A percentile compares a stretch with the other conserved stretches of the same genome.
phyloP scores from a whole-genome alignment of 768 basidiomycete species.

The Pisolithus orientalis region DNA sequence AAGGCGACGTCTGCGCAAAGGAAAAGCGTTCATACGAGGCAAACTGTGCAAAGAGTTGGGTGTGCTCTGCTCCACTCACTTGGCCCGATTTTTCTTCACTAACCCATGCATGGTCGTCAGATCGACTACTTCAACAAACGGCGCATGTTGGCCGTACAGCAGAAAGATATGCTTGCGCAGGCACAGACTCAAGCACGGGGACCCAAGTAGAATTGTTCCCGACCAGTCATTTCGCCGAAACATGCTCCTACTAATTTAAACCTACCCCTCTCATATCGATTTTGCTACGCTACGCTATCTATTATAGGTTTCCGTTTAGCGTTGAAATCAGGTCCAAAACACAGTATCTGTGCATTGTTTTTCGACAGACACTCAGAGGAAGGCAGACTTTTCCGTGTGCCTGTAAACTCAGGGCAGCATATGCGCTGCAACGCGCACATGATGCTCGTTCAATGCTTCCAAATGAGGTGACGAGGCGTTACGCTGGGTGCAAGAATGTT shows the following conservation, averaged over 20 bases:
- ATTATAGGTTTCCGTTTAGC: no score
- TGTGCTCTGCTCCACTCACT: slow-evolving; percentile 31
- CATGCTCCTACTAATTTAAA: no score
- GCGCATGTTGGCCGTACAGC: slow-evolving; percentile 72
- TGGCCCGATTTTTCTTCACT: not conserved
- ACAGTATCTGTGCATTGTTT: no score
- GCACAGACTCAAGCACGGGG: slow-evolving; percentile 31
- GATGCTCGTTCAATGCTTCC: no score
- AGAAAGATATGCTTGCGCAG: slow-evolving; percentile 61
- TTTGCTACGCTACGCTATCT: no score
- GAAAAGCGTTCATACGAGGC: slow-evolving; percentile 58
- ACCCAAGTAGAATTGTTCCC: slow-evolving; percentile 1
- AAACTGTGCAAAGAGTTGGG: slow-evolving; percentile 88
- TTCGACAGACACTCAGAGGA: no score
- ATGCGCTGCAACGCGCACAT: no score
- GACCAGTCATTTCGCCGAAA: not conserved
- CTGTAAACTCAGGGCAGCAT: no score
- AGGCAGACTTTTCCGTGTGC: no score
- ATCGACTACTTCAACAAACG: slow-evolving; percentile 95
- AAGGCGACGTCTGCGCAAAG: slow-evolving; percentile 48
- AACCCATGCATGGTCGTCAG: slow-evolving; percentile 33
- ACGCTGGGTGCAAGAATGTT: slow-evolving; percentile 40
- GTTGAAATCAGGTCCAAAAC: no score
- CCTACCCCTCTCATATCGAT: no score
- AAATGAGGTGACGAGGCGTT: not conserved